Evolutionary conservation across 2,329 filamentous ascomycete genomes (phyloP).

Genomic region (Paraphoma chrysanthemicola): DNA sequence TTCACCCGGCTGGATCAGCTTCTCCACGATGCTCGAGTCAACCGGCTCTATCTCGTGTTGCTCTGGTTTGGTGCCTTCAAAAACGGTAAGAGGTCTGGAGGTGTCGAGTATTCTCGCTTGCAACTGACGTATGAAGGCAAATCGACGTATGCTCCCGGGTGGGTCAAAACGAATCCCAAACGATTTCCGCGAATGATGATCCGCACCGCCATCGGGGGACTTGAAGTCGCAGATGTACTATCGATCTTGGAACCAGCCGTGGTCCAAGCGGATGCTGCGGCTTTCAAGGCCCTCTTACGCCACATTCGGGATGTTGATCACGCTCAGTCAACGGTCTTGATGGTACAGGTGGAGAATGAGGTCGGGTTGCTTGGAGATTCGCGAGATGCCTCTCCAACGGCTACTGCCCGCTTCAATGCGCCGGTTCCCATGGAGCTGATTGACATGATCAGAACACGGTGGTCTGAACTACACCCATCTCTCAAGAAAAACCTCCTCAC

Average conservation of each 20-base stretch:
- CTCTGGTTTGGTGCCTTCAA: conserved; percentile 56
- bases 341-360: conserved; percentile 64
- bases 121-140: background rate
- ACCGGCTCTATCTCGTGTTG: conserved; percentile 47
- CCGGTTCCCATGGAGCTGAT: conserved; percentile 44
- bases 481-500: conserved; percentile 6
- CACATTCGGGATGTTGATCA: conserved; percentile 53
- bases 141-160: conserved; percentile 19
- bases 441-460: conserved; percentile 23
- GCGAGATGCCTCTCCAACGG: conserved; percentile 53
- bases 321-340: conserved; percentile 57
- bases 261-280: conserved; percentile 42
- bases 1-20: conserved; percentile 49
- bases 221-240: background rate
- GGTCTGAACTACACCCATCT: conserved; percentile 16
- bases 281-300: conserved; percentile 44
- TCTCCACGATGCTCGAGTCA: conserved; percentile 40
- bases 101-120: background rate
- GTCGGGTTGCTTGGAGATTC: conserved; percentile 60
- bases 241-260: conserved; percentile 38
- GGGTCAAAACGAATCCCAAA: conserved; percentile 37
- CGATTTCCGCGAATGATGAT: conserved; percentile 9
- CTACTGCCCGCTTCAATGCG: conserved; percentile 49
- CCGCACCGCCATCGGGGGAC: background rate
- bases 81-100: conserved; percentile 36